Percentiles rank a stretch among this genome's conserved stretches.
phyloP scores from a whole-genome alignment of 805 yeast species.

The Candida odintsovae region DNA sequence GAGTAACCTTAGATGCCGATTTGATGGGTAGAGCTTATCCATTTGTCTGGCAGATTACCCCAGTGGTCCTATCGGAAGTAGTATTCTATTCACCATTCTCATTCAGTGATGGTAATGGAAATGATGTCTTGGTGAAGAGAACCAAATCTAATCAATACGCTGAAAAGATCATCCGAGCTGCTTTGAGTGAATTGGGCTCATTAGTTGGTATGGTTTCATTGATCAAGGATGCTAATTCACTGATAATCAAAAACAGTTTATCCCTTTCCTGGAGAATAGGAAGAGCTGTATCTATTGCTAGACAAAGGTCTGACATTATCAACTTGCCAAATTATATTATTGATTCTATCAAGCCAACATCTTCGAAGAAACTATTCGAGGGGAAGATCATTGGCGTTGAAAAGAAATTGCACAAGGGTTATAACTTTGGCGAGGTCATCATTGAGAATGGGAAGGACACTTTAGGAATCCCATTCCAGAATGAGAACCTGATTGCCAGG shows the following conservation, averaged over 20 bases:
- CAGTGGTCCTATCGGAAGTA: constrained; percentile 24
- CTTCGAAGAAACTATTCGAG: constrained; percentile 26
- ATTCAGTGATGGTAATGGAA: constrained; percentile 40
- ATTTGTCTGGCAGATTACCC: constrained; percentile 37
- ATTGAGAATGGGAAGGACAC: constrained; percentile 15
- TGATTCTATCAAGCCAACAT: constrained; percentile 31
- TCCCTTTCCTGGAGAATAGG: constrained; percentile 46
- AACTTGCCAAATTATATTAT: constrained; percentile 30
- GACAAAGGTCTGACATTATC: constrained; percentile 31
- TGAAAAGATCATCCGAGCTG: constrained; percentile 36
- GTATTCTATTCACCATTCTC: constrained; percentile 23
- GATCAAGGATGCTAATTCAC: constrained; percentile 26
- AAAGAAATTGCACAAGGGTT: constrained; percentile 36
- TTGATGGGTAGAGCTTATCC: constrained; percentile 46
- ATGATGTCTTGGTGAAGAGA: constrained; percentile 25
- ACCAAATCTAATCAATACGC: constrained; percentile 24
- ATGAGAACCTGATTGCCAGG: constrained; percentile 38
- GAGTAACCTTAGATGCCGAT: constrained; percentile 33
- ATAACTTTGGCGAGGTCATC: constrained; percentile 39
- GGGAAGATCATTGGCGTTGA: constrained; percentile 42
- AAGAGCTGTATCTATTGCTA: constrained; percentile 34
- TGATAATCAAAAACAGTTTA: constrained; percentile 30
- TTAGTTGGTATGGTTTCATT: constrained; percentile 30
- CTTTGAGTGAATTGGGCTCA: constrained; percentile 38
- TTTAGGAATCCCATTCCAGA: constrained; percentile 41